Evolutionary conservation across 1,139 yeast genomes (phyloP), one percentile per base, ranked within the genome.

Genomic region (Maudiozyma humilis): DNA sequence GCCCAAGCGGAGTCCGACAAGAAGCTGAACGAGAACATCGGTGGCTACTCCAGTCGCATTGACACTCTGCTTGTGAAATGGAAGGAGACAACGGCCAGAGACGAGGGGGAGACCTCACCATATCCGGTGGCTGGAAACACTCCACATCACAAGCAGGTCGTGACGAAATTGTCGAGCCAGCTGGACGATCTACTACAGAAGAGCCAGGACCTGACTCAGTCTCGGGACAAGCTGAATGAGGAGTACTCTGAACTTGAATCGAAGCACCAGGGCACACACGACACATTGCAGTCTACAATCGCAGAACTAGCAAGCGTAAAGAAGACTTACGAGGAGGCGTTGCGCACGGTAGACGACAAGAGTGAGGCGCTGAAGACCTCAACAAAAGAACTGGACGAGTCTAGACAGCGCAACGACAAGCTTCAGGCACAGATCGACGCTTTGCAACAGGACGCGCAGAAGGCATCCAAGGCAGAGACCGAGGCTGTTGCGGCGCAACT

Each of bases 341-440:
- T 84, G 48, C 79, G 77, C 52, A 78, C 87, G 32, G 82, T 85
- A 25, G 78, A 76, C 54, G 84, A 80, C 59, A 80, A 91, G 10
- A 82, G 84, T 46, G 77, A 75, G 51, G 95, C 95, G 0, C 71
- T 87, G 46, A 77, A 76, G 49, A 61, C 80, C 54, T 81, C 91
- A 14, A 87, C 86, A 54, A 77, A 75, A 39, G 95, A 88, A 60
- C 67, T 82, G 48, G 70, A 69, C 41, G 76, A 71, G 57, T 80
- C 78, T 58, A 81, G 76, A 57, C 76, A 72, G 13, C 57, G 70
- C 31, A 73, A 79, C 52, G 75, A 72, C 44, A 74, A 73, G 52
- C 69, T 87, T 46, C 69, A 71, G 49, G 74, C 72, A 47, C 91
- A 86, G 60, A 67, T 84, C 48, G 85, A 84, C 50, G 91, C 84